Percentiles rank a stretch among this genome's conserved stretches.
These are phyloP conservation scores for Alternaria triticina DNA, from an alignment of 2,329 filamentous ascomycete genomes.

Conservation along the genomic window DNA sequence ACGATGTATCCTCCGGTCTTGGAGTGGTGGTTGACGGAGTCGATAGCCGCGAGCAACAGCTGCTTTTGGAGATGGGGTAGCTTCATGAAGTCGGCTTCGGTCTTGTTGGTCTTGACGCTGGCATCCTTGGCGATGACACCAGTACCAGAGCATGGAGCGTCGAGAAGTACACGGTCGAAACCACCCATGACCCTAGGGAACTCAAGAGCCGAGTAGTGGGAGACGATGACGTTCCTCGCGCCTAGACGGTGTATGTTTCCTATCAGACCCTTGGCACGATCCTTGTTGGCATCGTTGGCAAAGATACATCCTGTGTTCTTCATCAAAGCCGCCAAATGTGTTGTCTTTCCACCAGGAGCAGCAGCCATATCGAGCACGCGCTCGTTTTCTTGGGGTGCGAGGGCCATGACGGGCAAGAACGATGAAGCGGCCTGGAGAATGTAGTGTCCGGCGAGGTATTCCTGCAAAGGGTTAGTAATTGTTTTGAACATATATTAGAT, in stretches of 20 bases:
- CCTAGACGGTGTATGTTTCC: conserved; percentile 94
- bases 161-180: conserved; percentile 91
- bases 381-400: conserved; percentile 92
- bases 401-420: conserved; percentile 96
- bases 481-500: background rate
- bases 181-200: conserved; percentile 95
- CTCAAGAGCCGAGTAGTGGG: conserved; percentile 91
- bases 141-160: conserved; percentile 94
- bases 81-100: conserved; percentile 89
- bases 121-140: conserved; percentile 98
- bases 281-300: conserved; percentile 95
- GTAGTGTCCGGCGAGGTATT: conserved; percentile 97
- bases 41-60: conserved; percentile 88
- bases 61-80: conserved; percentile 96
- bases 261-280: conserved; percentile 93
- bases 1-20: conserved; percentile 95
- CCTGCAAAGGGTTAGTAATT: conserved; percentile 41
- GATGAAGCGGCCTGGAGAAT: conserved; percentile 96
- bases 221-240: conserved; percentile 91
- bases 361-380: conserved; percentile 77
- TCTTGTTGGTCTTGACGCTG: conserved; percentile 91
- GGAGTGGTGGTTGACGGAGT: conserved; percentile 88
- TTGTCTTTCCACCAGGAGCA: conserved; percentile 94
- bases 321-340: conserved; percentile 95
- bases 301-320: conserved; percentile 96